phyloP scores from a whole-genome alignment of 23 red algal species.

The Gracilaria gracilis region DNA sequence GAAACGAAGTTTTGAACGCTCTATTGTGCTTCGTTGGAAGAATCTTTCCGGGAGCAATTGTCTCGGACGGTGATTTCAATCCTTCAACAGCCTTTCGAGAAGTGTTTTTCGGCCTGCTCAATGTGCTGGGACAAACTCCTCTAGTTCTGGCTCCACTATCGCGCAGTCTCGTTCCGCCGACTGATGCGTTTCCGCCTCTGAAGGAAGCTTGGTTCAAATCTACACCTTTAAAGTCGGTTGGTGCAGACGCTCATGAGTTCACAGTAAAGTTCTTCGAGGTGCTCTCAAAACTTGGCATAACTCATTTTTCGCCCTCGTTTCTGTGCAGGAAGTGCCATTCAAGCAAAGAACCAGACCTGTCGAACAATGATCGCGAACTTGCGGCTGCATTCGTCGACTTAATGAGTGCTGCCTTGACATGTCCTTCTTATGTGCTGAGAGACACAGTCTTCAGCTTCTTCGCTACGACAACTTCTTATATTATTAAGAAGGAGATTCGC shows the following conservation, averaged over 20 bases:
- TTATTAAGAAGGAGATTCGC: neutral
- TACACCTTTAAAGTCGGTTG: neutral
- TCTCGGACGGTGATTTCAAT: slow-evolving; percentile 4
- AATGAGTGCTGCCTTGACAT: slow-evolving; percentile 29
- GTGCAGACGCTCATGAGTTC: slow-evolving; percentile 53
- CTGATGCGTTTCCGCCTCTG: slow-evolving; percentile 41
- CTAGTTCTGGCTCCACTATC: slow-evolving; percentile 2
- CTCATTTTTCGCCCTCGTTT: slow-evolving; percentile 54
- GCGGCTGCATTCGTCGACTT: slow-evolving; percentile 51
- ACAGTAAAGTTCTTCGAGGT: slow-evolving; percentile 56
- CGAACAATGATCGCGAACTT: slow-evolving; percentile 6
- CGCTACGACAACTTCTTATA: neutral
- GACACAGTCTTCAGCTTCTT: slow-evolving; percentile 47
- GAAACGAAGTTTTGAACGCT: slow-evolving; percentile 37
- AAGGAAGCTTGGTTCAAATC: neutral
- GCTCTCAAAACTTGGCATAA: slow-evolving; percentile 37
- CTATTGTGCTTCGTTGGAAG: slow-evolving; percentile 25
- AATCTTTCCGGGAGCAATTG: neutral
- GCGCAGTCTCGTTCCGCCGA: slow-evolving; percentile 22
- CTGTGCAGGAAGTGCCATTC: neutral
- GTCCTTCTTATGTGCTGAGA: slow-evolving; percentile 43
- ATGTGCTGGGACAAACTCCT: slow-evolving; percentile 1
- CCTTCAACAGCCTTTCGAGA: slow-evolving; percentile 30
- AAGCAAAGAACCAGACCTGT: neutral
- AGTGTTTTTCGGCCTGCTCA: slow-evolving; percentile 26